Conservation (phyloP, 305 asterid species). For the Petunia hybrid region DNA sequence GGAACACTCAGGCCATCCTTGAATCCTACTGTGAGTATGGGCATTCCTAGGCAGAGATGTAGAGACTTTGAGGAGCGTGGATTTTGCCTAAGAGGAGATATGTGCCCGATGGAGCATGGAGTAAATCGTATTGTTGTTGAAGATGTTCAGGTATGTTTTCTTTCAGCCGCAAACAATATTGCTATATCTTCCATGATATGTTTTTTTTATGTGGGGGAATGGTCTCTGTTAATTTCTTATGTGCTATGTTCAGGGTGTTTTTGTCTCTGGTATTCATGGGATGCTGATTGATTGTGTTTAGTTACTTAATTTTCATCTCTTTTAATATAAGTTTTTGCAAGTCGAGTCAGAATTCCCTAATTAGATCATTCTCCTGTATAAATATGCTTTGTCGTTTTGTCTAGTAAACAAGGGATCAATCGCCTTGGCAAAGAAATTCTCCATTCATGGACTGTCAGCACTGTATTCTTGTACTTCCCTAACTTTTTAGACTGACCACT, state of each 20-base stretch:
- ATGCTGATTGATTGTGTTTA: conserved; percentile 6
- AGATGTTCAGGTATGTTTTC: conserved; percentile 87
- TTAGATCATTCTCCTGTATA: not conserved
- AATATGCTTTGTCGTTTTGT: not conserved
- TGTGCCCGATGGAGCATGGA: conserved; percentile 99
- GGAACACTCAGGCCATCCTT: conserved; percentile 72
- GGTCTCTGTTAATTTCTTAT: not conserved
- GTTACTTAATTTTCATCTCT: conserved; percentile 22
- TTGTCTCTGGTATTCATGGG: not conserved
- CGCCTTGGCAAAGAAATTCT: not conserved
- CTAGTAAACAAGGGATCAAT: not conserved
- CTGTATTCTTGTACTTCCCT: conserved; percentile 5
- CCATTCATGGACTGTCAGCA: conserved; percentile 12
- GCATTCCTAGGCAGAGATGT: conserved; percentile 83
- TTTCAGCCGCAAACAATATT: conserved; percentile 28
- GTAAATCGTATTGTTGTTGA: conserved; percentile 94
- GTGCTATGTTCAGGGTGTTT: not conserved
- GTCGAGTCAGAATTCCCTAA: conserved; percentile 1
- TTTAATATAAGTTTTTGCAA: conserved; percentile 11
- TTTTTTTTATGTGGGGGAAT: not conserved
- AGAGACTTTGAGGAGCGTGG: conserved; percentile 99
- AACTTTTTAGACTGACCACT: not conserved
- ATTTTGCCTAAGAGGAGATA: conserved; percentile 97
- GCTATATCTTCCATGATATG: not conserved
- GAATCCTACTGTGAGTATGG: conserved; percentile 65